A percentile compares a stretch with the other conserved stretches of the same genome.
Evolutionary conservation across 139 green algal species (phyloP).

Genomic region (Coccomyxa sp.): DNA sequence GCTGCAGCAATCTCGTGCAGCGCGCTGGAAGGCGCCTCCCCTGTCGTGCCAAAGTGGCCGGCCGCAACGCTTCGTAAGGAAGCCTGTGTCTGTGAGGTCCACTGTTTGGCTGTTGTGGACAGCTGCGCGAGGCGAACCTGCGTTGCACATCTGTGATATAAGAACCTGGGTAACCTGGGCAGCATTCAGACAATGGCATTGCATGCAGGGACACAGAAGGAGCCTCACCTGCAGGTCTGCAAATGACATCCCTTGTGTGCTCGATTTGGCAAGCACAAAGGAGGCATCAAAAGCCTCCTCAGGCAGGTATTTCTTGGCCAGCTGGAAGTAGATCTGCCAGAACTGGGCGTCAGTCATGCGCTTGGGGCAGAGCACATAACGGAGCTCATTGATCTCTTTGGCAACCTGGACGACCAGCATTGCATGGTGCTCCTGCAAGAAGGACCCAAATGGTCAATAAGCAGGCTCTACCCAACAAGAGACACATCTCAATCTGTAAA

Average conservation of each 20-base stretch:
- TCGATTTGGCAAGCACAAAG: background rate
- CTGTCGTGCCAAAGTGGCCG: background rate
- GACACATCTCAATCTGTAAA: background rate
- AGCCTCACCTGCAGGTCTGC: background rate
- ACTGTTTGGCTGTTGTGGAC: constrained; percentile 7
- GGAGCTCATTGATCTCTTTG: constrained; percentile 75
- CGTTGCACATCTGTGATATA: background rate
- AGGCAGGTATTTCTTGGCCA: constrained; percentile 24
- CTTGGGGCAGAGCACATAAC: constrained; percentile 77
- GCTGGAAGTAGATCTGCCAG: constrained; percentile 78
- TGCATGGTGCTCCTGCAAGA: constrained; percentile 56
- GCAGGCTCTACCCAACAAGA: too few relatives aligned
- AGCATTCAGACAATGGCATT: background rate
- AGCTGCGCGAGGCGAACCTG: constrained; percentile 3
- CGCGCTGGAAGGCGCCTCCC: background rate
- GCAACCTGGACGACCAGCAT: constrained; percentile 51
- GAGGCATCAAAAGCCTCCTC: constrained; percentile 14
- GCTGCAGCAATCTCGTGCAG: background rate
- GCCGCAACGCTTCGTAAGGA: background rate
- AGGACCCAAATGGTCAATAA: background rate
- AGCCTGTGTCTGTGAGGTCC: background rate
- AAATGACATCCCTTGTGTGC: background rate
- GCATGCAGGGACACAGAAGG: background rate
- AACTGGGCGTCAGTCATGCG: constrained; percentile 74
- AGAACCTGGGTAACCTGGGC: background rate